phyloP scores from a whole-genome alignment of 2,329 filamentous ascomycete genomes.

The Rhynchosporium agropyri region DNA sequence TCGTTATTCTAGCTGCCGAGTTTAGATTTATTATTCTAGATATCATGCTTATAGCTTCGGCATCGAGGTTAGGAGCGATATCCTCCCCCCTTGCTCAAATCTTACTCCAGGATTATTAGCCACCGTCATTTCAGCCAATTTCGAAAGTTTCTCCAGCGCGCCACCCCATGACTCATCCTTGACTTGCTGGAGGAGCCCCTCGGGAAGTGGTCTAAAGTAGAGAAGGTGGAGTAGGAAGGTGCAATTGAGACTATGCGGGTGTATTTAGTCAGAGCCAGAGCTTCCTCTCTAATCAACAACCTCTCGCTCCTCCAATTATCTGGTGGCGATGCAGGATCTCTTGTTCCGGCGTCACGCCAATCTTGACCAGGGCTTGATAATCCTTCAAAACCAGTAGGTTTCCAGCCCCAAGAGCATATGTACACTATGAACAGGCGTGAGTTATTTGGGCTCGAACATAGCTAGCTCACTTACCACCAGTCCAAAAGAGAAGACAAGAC shows the following conservation, averaged over 20 bases:
- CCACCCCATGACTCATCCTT: constrained; percentile 13
- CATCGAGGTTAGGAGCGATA: not conserved
- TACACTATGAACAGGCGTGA: not conserved
- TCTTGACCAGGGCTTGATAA: constrained; percentile 14
- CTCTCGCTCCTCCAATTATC: no score
- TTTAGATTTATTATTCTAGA: constrained; percentile 1
- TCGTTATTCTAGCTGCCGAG: not conserved
- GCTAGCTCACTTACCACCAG: constrained; percentile 9
- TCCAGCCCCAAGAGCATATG: not conserved
- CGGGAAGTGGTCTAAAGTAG: constrained; percentile 12
- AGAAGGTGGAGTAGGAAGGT: not conserved
- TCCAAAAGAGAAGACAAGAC: constrained; percentile 8
- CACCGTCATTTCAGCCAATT: constrained; percentile 12
- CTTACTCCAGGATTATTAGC: constrained; percentile 14
- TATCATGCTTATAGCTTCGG: not conserved
- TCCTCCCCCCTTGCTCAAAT: constrained; percentile 1
- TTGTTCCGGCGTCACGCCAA: constrained; percentile 16
- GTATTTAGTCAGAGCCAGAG: no score
- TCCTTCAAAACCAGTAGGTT: constrained; percentile 12
- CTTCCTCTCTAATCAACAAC: no score
- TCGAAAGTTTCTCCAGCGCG: constrained; percentile 2
- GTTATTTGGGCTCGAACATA: not conserved
- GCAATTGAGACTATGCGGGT: no score
- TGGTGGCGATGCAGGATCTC: constrained; percentile 7
- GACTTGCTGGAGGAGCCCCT: constrained; percentile 12